Evolutionary conservation across 352 stramenopile genomes (phyloP), one percentile per base, ranked within the genome.

Genomic region (Phytopythium cucurbitacearum): DNA sequence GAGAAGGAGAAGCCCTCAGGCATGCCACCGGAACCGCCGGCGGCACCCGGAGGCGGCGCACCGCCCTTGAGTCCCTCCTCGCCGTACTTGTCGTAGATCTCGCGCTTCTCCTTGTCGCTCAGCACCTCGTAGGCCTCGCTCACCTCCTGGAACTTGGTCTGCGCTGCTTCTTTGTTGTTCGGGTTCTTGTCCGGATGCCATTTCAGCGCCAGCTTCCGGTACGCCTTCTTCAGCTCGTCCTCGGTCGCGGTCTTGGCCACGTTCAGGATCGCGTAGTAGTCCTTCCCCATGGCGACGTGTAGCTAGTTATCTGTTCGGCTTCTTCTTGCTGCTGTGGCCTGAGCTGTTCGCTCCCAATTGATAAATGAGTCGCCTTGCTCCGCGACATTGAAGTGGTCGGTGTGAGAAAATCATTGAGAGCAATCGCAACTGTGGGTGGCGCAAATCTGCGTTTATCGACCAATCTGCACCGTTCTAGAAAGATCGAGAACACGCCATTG

Each of bases 101-200:
- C 71, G 48, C 90, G 74, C 67, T 97, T 97, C 45, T 97, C 80
- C 64, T 94, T 93, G 71, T 98, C 93, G 59, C 82, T 95, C 34
- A 98, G 73, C 43, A 98, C 89, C 50, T 97, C 88, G 65, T 98
- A 98, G 5, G 93, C 93, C 43, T 96, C 86, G 35, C 77, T 85
- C 38, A 98, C 85, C 47, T 97, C 87, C 67, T 97, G 93, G 60
- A 98, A 98, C 69, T 96, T 96, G 51, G 85, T 71, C 62, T 94
- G 85, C 10, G 91, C 89, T 0, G 41, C 60, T 0, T 97, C 89
- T 51, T 80, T 57, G 62, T 95, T 74, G 57, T 94, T 87, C 33
- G 85, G 85, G 68, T 97, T 97, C 74, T 96, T 96, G 74, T 97
- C 90, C 8, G 90, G 90, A 54, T 97, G 90, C 81, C 85, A 94